Base-by-base conservation (phyloP, 164 flowering plant genomes). In the Vitis cinerea region DNA sequence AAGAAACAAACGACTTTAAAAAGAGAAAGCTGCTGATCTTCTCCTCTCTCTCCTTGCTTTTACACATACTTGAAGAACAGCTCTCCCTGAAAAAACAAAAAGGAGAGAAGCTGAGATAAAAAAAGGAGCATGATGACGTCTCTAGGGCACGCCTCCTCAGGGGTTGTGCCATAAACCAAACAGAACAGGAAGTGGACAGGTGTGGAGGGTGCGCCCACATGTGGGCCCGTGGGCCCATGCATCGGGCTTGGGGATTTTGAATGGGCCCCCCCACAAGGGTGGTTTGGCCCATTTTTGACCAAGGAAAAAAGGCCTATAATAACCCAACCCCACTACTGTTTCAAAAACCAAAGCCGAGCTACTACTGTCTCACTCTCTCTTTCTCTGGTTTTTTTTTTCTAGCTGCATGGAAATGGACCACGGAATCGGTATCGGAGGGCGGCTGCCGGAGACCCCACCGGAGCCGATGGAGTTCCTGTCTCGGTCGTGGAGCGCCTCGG, bases 391-490 rank as follows among this genome's bases (percentile, higher is more conserved):
- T 47, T 17, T 16, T 15, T 14, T 47, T 16, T n/a, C 13, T 5
- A 61, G 8, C 68, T 16, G 48, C 29, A 27, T 37, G 44, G 44
- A 37, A 37, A 37, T 37, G 44, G 44, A 37, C 0, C 4, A 2
- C 44, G 44, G 44, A 0, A n/a, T 15, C 60, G 27, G 47, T 64
- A 70, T 37, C 65, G 61, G 77, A 74, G 64, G 29, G 23, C 53
- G 65, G 66, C 71, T 84, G 37, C 93, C 89, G 47, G 88, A 87
- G 67, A 79, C 82, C 70, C 89, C 90, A 54, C 73, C 77, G 67
- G 80, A 72, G 37, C 87, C 90, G 0, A 87, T 88, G 89, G 90
- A 88, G 82, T 88, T 85, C 69, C 76, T 88, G 16, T 84, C 90
- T 3, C 77, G 90, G 64, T 85, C 93, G 27, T 88, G 93, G 93